Evolutionary conservation across 1,284 basidiomycete species (phyloP), one percentile per base, ranked within the genome.

Genomic region (Cryptococcus wingfieldii): DNA sequence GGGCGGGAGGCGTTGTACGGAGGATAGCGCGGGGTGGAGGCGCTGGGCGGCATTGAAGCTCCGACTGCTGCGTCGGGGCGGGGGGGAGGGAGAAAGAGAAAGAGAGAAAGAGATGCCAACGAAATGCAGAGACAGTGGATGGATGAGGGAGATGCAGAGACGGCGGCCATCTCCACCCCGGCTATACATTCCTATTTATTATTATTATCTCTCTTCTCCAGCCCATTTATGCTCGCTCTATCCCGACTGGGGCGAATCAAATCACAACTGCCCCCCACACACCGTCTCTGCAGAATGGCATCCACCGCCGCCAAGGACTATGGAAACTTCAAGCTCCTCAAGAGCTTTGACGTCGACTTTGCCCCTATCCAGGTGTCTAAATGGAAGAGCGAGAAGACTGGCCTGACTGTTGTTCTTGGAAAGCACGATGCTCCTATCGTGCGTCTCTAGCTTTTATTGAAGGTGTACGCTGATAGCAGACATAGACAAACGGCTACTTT

Each of bases 401-500:
- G 77, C 4, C 65, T 78, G 62, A 81, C 74, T 28, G 78, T 81
- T 1, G 78, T 81, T 8, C 65, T 77, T 13, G 75, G 72, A 5
- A 87, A 89, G 72, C 91, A 91, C 73, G 85, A 91, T 69, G 66
- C 68, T 34, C 72, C 72, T 13, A 66, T 74, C 9, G 70, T 72
- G 48, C 55, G 61, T 56, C n/a, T 4, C 6, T 47, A n/a, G 45
- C 46, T 27, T 38, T 8, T 25, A 18, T 57, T 58, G 48, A 44
- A 34, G 19, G 46, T 65, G 49, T 51, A 19, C 28, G 7, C 49
- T 25, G 49, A 57, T 52, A 51, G 55, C 52, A 54, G 61, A 16
- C 44, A 42, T 61, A 91, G 90, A 91, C 63, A 86, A 92, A 95
- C 70, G 92, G 92, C 4, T 96, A 94, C 77, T 94, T 96, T 70